Evolutionary conservation across 2,329 filamentous ascomycete genomes (phyloP).

Genomic region (Alternaria sp.): DNA sequence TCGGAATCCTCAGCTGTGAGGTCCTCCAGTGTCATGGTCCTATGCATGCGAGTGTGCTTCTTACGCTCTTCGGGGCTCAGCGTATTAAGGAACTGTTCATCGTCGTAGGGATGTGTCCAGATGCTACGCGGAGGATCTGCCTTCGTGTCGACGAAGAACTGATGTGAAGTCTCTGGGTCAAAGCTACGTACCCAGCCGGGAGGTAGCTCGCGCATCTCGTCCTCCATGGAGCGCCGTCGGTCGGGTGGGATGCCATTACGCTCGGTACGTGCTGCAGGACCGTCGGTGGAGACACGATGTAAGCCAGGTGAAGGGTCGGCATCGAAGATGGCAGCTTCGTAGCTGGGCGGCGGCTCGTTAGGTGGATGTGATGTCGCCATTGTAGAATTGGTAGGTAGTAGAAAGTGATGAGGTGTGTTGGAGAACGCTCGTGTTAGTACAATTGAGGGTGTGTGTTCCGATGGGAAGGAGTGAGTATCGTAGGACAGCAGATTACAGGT

Average conservation of each 20-base stretch:
- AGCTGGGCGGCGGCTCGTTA: constrained; percentile 45
- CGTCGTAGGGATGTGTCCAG: constrained; percentile 71
- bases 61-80: constrained; percentile 61
- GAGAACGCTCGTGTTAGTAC: background rate
- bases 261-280: constrained; percentile 41
- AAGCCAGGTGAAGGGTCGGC: constrained; percentile 33
- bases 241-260: constrained; percentile 64
- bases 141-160: constrained; percentile 70
- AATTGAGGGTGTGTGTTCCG: background rate
- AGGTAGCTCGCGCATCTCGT: constrained; percentile 64
- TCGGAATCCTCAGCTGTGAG: constrained; percentile 56
- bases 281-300: constrained; percentile 43
- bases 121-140: constrained; percentile 64
- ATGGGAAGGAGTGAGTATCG: background rate
- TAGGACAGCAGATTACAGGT: background rate
- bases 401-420: background rate
- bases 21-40: constrained; percentile 53
- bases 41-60: constrained; percentile 52
- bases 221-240: constrained; percentile 68
- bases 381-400: background rate
- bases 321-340: constrained; percentile 44
- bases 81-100: constrained; percentile 61
- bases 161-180: constrained; percentile 63
- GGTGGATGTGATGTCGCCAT: constrained; percentile 38
- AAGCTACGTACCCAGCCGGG: constrained; percentile 66